These are phyloP conservation scores for Ballota nigra DNA, from an alignment of 257 asterid genomes.

Conservation along the genomic window DNA sequence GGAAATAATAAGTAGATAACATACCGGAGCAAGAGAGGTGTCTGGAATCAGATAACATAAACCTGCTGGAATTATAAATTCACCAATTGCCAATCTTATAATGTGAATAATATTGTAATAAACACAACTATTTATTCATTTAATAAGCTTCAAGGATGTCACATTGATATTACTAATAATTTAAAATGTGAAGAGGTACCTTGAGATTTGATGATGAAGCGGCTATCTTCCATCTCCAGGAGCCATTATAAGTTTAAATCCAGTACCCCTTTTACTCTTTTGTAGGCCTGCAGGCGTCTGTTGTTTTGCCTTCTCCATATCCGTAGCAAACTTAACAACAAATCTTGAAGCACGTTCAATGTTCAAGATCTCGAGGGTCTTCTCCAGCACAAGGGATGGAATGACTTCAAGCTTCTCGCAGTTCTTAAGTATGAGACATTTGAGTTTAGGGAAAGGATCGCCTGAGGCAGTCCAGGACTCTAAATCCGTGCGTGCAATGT, in stretches of 20 bases:
- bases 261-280: neutral
- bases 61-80: too few species aligned
- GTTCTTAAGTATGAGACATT: constrained; percentile 23
- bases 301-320: neutral
- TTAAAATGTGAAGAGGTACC: too few species aligned
- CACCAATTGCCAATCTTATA: too few species aligned
- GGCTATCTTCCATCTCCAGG: neutral
- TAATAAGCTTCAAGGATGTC: too few species aligned
- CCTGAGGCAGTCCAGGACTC: constrained; percentile 28
- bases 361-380: constrained; percentile 28
- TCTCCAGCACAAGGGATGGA: constrained; percentile 17
- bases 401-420: constrained; percentile 23
- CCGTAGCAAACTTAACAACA: neutral
- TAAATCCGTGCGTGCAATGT: constrained; percentile 23
- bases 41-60: too few species aligned
- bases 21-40: too few species aligned
- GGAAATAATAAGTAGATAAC: too few species aligned
- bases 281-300: neutral
- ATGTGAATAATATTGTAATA: too few species aligned
- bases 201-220: too few species aligned
- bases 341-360: constrained; percentile 1
- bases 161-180: too few species aligned
- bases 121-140: too few species aligned
- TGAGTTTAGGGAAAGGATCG: constrained; percentile 19
- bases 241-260: constrained; percentile 1